phyloP scores from a whole-genome alignment of 805 yeast genomes.

The Cyberlindnera lachancei region DNA sequence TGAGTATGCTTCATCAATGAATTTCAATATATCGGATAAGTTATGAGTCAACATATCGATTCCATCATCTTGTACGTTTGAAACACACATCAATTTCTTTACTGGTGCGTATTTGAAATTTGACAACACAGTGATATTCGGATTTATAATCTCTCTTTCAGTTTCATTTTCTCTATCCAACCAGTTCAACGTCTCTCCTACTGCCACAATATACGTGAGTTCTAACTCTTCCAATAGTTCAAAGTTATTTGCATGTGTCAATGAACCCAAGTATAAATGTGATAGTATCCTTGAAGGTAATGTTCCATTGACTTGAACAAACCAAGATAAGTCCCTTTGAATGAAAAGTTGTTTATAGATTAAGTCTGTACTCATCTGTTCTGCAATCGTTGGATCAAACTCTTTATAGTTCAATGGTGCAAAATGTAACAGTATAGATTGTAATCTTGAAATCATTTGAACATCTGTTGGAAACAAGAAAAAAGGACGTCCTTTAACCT shows the following conservation, averaged over 20 bases:
- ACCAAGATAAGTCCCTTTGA: slow-evolving; percentile 22
- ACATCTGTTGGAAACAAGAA: slow-evolving; percentile 78
- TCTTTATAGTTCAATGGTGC: slow-evolving; percentile 38
- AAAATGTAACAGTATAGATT: slow-evolving; percentile 47
- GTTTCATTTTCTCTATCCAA: slow-evolving; percentile 21
- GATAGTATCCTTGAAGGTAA: slow-evolving; percentile 80
- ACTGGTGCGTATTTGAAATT: slow-evolving; percentile 17
- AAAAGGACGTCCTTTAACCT: slow-evolving; percentile 65
- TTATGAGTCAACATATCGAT: slow-evolving; percentile 64
- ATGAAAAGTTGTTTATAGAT: slow-evolving; percentile 28
- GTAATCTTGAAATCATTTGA: slow-evolving; percentile 54
- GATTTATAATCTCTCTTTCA: slow-evolving; percentile 13
- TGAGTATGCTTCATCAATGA: slow-evolving; percentile 48
- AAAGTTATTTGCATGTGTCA: slow-evolving; percentile 71
- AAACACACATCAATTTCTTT: slow-evolving; percentile 42
- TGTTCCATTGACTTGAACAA: slow-evolving; percentile 43
- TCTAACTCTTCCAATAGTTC: slow-evolving; percentile 57
- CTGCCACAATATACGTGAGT: slow-evolving; percentile 70
- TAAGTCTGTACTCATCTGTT: slow-evolving; percentile 20
- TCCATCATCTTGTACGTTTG: slow-evolving; percentile 85
- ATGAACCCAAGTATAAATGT: slow-evolving; percentile 78
- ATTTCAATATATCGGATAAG: slow-evolving; percentile 56
- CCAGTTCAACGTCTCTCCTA: slow-evolving; percentile 79
- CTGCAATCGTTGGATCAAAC: slow-evolving; percentile 10
- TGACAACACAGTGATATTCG: slow-evolving; percentile 13